phyloP scores from a whole-genome alignment of 2,329 filamentous ascomycete species.

The Diplodia sapinea region DNA sequence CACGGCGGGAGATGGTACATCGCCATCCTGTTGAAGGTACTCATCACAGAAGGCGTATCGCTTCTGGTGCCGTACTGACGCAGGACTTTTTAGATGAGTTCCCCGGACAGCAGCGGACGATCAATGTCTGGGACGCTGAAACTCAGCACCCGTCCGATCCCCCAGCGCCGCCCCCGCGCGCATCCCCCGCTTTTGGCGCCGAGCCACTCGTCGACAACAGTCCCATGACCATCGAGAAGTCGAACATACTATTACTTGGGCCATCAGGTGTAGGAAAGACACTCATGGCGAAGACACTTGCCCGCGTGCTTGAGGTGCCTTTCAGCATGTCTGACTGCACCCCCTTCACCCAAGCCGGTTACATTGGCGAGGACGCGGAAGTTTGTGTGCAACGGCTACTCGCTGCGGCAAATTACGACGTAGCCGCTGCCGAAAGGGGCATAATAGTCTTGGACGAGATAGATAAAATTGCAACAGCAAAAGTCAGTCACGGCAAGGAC shows the following conservation, averaged over 20 bases:
- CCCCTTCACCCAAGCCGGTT: conserved; percentile 93
- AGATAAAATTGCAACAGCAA: conserved; percentile 92
- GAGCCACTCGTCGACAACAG: conserved; percentile 60
- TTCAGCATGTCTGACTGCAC: conserved; percentile 97
- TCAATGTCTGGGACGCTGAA: conserved; percentile 40
- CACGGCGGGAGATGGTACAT: conserved; percentile 71
- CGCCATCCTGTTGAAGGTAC: conserved; percentile 79
- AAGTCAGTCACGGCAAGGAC: conserved; percentile 87
- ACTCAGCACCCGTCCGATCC: conserved; percentile 35
- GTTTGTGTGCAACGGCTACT: conserved; percentile 89
- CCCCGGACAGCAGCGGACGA: conserved; percentile 64
- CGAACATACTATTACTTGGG: conserved; percentile 87
- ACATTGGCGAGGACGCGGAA: conserved; percentile 98
- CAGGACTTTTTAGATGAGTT: conserved; percentile 60
- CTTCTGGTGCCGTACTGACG: conserved; percentile 17
- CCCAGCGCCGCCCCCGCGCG: conserved; percentile 36
- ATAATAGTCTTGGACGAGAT: conserved; percentile 97
- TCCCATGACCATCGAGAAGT: conserved; percentile 86
- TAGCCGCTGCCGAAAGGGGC: conserved; percentile 81
- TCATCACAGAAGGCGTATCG: conserved; percentile 31
- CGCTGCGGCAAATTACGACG: conserved; percentile 87
- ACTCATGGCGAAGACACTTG: conserved; percentile 89
- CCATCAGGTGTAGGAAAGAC: conserved; percentile 97
- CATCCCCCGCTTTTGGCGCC: conserved; percentile 40
- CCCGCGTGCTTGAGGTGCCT: conserved; percentile 90